Conservation (phyloP, 140 eudicot species). For the Flaveria floridana region DNA sequence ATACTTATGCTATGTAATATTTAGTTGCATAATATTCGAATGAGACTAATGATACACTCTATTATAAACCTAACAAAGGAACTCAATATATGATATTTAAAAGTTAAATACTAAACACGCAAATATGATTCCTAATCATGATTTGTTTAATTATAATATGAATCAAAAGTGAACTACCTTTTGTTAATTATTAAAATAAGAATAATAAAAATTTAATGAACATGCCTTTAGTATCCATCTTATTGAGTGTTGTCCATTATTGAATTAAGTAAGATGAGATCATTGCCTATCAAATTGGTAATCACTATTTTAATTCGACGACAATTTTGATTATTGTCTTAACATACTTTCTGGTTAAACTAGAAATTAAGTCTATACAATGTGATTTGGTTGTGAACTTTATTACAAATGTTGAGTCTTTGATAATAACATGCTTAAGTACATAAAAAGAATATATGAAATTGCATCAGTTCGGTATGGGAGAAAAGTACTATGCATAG, state of each 20-base stretch:
- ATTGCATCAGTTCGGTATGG: no score
- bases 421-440: no score
- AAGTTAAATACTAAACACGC: slow-evolving; percentile 10
- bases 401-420: no score
- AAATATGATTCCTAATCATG: slow-evolving; percentile 32
- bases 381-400: no score
- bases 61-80: not conserved
- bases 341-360: no score
- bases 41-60: not conserved
- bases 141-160: not conserved
- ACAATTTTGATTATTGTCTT: not conserved
- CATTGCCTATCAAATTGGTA: slow-evolving; percentile 1
- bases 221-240: slow-evolving; percentile 26
- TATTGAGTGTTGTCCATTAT: not conserved
- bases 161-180: slow-evolving; percentile 37
- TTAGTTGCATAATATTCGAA: slow-evolving; percentile 7
- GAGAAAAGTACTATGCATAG: no score
- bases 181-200: slow-evolving; percentile 14
- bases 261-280: not conserved
- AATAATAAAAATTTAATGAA: slow-evolving; percentile 16
- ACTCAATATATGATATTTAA: not conserved
- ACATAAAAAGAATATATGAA: no score
- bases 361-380: no score
- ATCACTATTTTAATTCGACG: not conserved
- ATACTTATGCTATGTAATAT: slow-evolving; percentile 28